Conservation (phyloP, 176 grass and related monocot genomes). For the Oryza glumipatula region DNA sequence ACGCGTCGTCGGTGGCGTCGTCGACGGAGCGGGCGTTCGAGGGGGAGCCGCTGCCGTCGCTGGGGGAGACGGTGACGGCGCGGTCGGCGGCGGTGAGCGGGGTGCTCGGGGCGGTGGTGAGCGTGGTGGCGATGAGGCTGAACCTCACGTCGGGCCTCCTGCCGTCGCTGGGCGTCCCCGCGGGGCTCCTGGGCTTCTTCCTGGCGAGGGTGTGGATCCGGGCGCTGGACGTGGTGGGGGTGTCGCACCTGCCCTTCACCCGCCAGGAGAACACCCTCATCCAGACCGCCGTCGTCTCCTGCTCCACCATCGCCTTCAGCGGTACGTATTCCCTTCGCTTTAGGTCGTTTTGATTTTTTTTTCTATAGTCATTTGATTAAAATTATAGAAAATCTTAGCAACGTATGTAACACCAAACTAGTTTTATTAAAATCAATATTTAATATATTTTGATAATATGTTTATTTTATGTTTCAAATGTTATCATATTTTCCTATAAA, state of each 20-base stretch:
- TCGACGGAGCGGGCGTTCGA: no score
- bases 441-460: no score
- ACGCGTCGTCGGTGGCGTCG: no score
- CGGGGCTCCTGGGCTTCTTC: constrained; percentile 47
- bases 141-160: constrained; percentile 51
- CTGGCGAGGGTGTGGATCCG: constrained; percentile 33
- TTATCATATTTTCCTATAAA: no score
- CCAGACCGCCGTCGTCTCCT: constrained; percentile 67
- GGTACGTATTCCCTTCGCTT: no score
- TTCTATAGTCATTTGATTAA: no score
- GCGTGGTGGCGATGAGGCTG: constrained; percentile 49
- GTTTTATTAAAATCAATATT: no score
- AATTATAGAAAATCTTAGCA: no score
- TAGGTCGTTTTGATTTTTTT: no score
- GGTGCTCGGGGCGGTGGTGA: constrained; percentile 32
- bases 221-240: constrained; percentile 4
- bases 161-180: constrained; percentile 39
- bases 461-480: no score
- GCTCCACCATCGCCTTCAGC: constrained; percentile 41
- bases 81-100: constrained; percentile 41
- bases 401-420: no score
- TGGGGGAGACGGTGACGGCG: constrained; percentile 40
- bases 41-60: constrained; percentile 3
- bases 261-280: constrained; percentile 86
- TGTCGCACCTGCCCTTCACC: constrained; percentile 53